Percentiles rank a stretch among this genome's conserved stretches.
These are phyloP conservation scores for Aspergillus sojae DNA, from an alignment of 2,329 filamentous ascomycete species.

Conservation along the genomic window DNA sequence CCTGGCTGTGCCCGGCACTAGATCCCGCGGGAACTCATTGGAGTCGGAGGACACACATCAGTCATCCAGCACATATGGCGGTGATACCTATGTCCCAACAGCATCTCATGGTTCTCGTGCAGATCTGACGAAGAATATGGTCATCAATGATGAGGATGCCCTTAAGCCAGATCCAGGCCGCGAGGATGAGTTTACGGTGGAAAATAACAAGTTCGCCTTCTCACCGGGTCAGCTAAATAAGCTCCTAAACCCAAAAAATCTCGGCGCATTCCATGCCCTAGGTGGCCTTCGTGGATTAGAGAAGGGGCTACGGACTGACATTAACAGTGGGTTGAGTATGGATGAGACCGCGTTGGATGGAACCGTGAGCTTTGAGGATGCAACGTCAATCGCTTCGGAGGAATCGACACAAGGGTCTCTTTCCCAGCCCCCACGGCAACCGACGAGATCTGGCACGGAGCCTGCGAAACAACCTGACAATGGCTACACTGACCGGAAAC, in stretches of 20 bases:
- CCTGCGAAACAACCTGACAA: slow-evolving; percentile 33
- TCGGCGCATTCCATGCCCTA: slow-evolving; percentile 72
- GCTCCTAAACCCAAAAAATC: slow-evolving; percentile 76
- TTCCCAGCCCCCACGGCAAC: slow-evolving; percentile 20
- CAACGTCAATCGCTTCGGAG: slow-evolving; percentile 31
- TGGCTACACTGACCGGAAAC: slow-evolving; percentile 64
- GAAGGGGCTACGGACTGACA: slow-evolving; percentile 70
- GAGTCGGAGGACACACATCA: slow-evolving; percentile 62
- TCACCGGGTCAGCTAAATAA: slow-evolving; percentile 74
- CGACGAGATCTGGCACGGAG: slow-evolving; percentile 15
- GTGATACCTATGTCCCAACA: slow-evolving; percentile 55
- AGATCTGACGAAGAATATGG: slow-evolving; percentile 47
- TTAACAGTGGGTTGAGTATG: slow-evolving; percentile 65
- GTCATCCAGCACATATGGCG: slow-evolving; percentile 55
- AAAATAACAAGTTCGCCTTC: slow-evolving; percentile 72
- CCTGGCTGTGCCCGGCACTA: slow-evolving; percentile 64
- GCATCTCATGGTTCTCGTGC: slow-evolving; percentile 47
- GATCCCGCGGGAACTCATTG: slow-evolving; percentile 66
- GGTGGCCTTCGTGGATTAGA: slow-evolving; percentile 74
- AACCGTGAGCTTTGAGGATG: slow-evolving; percentile 70
- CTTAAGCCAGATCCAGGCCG: slow-evolving; percentile 71
- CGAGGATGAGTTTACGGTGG: slow-evolving; percentile 68
- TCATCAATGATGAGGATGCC: slow-evolving; percentile 64
- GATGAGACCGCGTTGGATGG: slow-evolving; percentile 69
- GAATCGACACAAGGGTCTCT: slow-evolving; percentile 32